Evolutionary conservation across 169 alveolate species (phyloP).

Genomic region (Plasmodium blacklocki): DNA sequence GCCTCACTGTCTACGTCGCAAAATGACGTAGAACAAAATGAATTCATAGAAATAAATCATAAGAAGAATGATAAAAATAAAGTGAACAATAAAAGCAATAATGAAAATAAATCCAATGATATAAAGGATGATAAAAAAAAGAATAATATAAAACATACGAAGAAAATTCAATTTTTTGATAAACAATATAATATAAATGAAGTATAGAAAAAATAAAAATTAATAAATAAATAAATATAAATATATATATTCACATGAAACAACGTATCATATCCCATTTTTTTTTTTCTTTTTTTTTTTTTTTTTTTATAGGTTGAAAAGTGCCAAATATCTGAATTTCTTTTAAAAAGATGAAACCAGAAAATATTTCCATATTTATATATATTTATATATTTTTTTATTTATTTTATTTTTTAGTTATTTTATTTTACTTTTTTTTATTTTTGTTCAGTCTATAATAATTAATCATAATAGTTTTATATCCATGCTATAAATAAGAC

Average conservation of each 20-base stretch:
- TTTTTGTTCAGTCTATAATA: no score
- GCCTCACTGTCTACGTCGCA: no score
- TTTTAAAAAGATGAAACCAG: slow-evolving; percentile 5
- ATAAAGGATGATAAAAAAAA: slow-evolving; percentile 2
- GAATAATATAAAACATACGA: background rate
- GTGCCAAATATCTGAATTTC: slow-evolving; percentile 38
- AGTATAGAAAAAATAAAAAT: background rate
- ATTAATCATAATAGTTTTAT: no score
- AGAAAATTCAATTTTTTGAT: slow-evolving; percentile 36
- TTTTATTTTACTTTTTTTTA: no score
- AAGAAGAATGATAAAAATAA: background rate
- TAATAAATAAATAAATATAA: slow-evolving; percentile 9
- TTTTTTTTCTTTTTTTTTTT: background rate
- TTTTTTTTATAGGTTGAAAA: slow-evolving; percentile 9
- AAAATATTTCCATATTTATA: background rate
- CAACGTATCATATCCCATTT: background rate
- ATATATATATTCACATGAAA: background rate
- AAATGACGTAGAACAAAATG: background rate
- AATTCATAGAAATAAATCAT: background rate
- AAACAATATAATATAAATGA: slow-evolving; percentile 19
- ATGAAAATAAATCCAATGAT: slow-evolving; percentile 11
- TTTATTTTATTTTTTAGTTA: no score
- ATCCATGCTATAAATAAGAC: no score
- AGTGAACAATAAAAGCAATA: background rate
- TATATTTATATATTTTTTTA: no score